phyloP scores from a whole-genome alignment of 169 alveolate species.

The Plasmodium knowlesi region DNA sequence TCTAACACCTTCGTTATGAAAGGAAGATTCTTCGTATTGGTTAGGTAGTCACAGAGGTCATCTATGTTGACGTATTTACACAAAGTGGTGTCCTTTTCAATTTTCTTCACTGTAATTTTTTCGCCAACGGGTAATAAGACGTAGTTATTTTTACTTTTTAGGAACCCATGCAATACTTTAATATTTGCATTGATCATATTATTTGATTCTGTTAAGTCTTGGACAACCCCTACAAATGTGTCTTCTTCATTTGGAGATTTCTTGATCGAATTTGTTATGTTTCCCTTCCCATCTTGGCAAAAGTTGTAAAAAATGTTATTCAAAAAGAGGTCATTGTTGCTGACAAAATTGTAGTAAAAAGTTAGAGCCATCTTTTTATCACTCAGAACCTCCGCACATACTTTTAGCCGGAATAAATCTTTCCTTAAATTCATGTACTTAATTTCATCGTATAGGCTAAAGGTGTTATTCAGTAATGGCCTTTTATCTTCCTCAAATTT shows the following conservation, averaged over 20 bases:
- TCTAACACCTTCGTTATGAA: background rate
- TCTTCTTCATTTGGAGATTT: conserved; percentile 24
- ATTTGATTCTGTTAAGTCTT: conserved; percentile 65
- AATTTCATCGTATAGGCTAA: conserved; percentile 54
- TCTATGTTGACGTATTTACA: conserved; percentile 42
- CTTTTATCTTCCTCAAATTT: conserved; percentile 34
- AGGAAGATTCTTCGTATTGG: conserved; percentile 1
- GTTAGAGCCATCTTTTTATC: background rate
- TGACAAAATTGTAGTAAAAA: conserved; percentile 46
- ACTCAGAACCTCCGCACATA: conserved; percentile 33
- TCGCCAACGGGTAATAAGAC: conserved; percentile 39
- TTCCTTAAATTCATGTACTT: conserved; percentile 58
- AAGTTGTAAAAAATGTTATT: conserved; percentile 52
- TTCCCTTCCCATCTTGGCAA: background rate
- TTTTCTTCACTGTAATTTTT: conserved; percentile 54
- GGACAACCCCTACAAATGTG: conserved; percentile 53
- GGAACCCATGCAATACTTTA: conserved; percentile 49
- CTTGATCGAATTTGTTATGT: conserved; percentile 4
- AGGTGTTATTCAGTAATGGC: conserved; percentile 24
- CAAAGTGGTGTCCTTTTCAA: conserved; percentile 20
- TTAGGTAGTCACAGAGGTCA: conserved; percentile 16
- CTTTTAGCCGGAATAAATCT: conserved; percentile 44
- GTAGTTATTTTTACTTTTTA: conserved; percentile 32
- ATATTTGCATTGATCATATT: conserved; percentile 58
- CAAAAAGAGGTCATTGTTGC: conserved; percentile 19